A percentile compares a stretch with the other conserved stretches of the same genome.
phyloP scores from a whole-genome alignment of 2,329 filamentous ascomycete genomes.

The Alternaria triticina region DNA sequence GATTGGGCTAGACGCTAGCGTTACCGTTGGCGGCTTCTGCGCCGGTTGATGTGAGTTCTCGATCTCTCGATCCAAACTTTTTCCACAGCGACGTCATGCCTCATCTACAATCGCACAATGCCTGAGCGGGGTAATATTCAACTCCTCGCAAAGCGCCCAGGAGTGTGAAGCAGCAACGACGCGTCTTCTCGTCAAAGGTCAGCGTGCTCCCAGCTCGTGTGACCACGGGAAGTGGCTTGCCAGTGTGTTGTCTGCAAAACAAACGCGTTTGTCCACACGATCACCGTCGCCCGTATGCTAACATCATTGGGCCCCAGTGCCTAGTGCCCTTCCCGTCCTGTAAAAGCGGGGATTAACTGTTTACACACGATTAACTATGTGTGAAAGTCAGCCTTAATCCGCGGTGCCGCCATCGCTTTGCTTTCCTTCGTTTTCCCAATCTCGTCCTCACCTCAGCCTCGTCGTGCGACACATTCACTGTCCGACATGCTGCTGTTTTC shows the following conservation, averaged over 20 bases:
- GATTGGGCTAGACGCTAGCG: conserved; percentile 21
- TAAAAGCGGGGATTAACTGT: conserved; percentile 22
- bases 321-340: conserved; percentile 19
- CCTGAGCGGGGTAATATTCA: not conserved
- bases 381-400: conserved; percentile 12
- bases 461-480: conserved; percentile 3
- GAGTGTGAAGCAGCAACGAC: not conserved
- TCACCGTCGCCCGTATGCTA: conserved; percentile 27
- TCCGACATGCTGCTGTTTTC: conserved; percentile 35
- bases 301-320: conserved; percentile 16
- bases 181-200: conserved; percentile 1
- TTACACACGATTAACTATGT: conserved; percentile 15
- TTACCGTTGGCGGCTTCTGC: conserved; percentile 10
- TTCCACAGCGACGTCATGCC: conserved; percentile 14
- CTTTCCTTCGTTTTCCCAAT: conserved; percentile 11
- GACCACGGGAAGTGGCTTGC: conserved; percentile 16
- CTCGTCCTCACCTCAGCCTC: conserved; percentile 3
- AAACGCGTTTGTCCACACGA: conserved; percentile 26
- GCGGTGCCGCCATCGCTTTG: conserved; percentile 13
- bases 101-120: conserved; percentile 4
- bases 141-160: not conserved
- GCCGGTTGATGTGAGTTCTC: conserved; percentile 17
- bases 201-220: conserved; percentile 4
- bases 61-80: conserved; percentile 24
- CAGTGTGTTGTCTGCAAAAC: conserved; percentile 12